Evolutionary conservation across 2,329 filamentous ascomycete species (phyloP).

Genomic region (Fusarium hainanense): DNA sequence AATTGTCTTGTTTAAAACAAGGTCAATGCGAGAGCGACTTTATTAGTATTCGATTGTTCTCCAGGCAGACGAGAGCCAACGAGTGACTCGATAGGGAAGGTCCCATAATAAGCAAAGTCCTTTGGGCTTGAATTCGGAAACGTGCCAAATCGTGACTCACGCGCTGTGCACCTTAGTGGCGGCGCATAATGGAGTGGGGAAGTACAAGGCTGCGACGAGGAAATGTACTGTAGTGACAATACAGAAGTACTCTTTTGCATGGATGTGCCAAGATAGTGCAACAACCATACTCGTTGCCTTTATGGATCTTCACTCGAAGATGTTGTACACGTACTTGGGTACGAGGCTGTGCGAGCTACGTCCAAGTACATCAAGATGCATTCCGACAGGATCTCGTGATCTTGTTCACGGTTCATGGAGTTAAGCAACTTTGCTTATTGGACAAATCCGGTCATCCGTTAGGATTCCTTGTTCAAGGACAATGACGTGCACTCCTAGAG

Average conservation of each 20-base stretch:
- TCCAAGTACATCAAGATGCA: slow-evolving; percentile 11
- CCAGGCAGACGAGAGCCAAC: slow-evolving; percentile 38
- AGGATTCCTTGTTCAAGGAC: slow-evolving; percentile 28
- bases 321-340: slow-evolving; percentile 10
- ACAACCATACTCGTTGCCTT: slow-evolving; percentile 7
- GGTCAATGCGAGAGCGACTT: slow-evolving; percentile 25
- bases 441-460: slow-evolving; percentile 28
- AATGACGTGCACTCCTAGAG: slow-evolving; percentile 33
- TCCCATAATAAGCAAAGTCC: slow-evolving; percentile 29
- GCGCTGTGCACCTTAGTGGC: slow-evolving; percentile 36
- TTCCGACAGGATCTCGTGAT: slow-evolving; percentile 35
- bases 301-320: slow-evolving; percentile 35
- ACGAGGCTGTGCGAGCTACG: slow-evolving; percentile 31
- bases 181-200: slow-evolving; percentile 38
- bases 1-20: slow-evolving; percentile 21
- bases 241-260: slow-evolving; percentile 7
- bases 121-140: slow-evolving; percentile 29
- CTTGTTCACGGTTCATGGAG: slow-evolving; percentile 36
- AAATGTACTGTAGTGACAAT: slow-evolving; percentile 39
- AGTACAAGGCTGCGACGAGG: slow-evolving; percentile 44
- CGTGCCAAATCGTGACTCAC: slow-evolving; percentile 41
- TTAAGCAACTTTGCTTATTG: slow-evolving; percentile 31
- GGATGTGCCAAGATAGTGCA: not conserved
- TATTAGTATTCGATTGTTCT: slow-evolving; percentile 43
- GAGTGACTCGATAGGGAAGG: slow-evolving; percentile 41